phyloP scores from a whole-genome alignment of 2,329 filamentous ascomycete genomes.

The Penicillium sp. region DNA sequence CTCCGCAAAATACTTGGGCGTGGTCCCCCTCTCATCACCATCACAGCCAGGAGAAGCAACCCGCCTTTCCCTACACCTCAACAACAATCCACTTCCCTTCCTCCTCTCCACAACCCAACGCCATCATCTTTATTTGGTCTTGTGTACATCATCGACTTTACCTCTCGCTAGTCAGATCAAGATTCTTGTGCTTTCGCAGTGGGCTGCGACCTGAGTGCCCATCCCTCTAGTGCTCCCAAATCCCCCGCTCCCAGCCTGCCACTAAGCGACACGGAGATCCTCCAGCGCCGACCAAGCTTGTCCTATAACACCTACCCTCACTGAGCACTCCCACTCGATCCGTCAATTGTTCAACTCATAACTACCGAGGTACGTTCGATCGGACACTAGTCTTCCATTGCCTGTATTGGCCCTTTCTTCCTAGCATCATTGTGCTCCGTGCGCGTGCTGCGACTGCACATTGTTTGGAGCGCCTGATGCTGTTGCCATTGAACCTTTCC shows the following conservation, averaged over 20 bases:
- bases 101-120: conserved; percentile 8
- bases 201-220: conserved; percentile 9
- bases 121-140: conserved; percentile 7
- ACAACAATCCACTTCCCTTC: conserved; percentile 17
- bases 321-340: conserved; percentile 1
- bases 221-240: conserved; percentile 23
- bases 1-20: background rate
- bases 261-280: conserved; percentile 43
- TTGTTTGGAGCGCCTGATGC: conserved; percentile 5
- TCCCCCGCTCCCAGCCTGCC: conserved; percentile 36
- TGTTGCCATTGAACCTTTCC: conserved; percentile 13
- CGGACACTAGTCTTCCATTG: background rate
- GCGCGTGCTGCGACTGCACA: conserved; percentile 22
- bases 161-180: background rate
- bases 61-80: conserved; percentile 24
- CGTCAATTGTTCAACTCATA: conserved; percentile 18
- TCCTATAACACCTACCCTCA: conserved; percentile 14
- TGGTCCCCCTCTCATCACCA: conserved; percentile 19
- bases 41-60: conserved; percentile 25
- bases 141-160: background rate
- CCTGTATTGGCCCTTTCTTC: conserved; percentile 6
- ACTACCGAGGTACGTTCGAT: conserved; percentile 16
- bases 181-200: conserved; percentile 5
- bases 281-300: conserved; percentile 23
- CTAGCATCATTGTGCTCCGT: conserved; percentile 18